Evolutionary conservation across 306 rosid genomes (phyloP).

Genomic region (Rosa chinensis): DNA sequence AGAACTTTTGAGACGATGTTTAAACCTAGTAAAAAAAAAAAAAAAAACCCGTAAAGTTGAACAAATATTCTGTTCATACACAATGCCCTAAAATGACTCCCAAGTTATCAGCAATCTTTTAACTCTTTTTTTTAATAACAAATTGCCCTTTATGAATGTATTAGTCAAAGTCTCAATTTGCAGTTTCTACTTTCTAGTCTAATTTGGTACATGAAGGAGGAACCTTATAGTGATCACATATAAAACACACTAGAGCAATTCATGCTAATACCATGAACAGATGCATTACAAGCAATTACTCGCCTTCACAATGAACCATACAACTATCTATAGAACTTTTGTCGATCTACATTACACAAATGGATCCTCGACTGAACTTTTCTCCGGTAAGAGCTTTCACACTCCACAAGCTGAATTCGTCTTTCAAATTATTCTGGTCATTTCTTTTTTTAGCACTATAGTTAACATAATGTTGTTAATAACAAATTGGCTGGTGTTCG

Average conservation of each 20-base stretch:
- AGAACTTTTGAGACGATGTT: too few relatives aligned
- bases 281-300: not conserved
- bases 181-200: not conserved
- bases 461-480: not conserved
- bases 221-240: not conserved
- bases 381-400: not conserved
- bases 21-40: too few relatives aligned
- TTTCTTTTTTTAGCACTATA: not conserved
- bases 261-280: not conserved
- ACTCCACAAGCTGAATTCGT: not conserved
- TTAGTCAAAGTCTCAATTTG: not conserved
- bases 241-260: not conserved
- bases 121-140: too few relatives aligned
- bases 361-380: not conserved
- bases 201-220: not conserved
- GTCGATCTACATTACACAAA: not conserved
- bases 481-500: not conserved
- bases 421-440: not conserved
- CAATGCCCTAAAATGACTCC: too few relatives aligned
- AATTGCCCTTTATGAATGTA: not conserved
- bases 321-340: too few relatives aligned
- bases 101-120: too few relatives aligned
- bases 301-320: not conserved
- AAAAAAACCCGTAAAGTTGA: too few relatives aligned
- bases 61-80: too few relatives aligned